Conservation (phyloP, 2,329 filamentous ascomycete species). For the Neobulgaria alba region DNA sequence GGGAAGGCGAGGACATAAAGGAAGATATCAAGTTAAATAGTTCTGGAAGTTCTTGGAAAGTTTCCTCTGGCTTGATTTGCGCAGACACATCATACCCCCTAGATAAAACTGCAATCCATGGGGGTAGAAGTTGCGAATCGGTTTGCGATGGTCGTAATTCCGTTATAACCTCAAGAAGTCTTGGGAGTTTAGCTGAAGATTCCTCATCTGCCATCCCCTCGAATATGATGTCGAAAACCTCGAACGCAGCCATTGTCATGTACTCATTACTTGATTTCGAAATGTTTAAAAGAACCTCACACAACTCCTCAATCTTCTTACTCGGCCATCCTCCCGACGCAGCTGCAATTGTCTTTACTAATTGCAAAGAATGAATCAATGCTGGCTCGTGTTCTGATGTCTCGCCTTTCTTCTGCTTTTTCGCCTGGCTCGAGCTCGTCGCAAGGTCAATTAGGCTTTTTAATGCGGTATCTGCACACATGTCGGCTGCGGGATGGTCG, state of each 20-base stretch:
- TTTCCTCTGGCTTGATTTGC: conserved; percentile 81
- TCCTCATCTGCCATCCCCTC: conserved; percentile 83
- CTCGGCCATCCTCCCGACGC: conserved; percentile 93
- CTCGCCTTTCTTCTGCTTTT: conserved; percentile 58
- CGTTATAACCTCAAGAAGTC: conserved; percentile 82
- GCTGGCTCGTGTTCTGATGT: conserved; percentile 64
- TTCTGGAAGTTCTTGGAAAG: conserved; percentile 80
- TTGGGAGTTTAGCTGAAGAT: conserved; percentile 80
- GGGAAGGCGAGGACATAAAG: conserved; percentile 78
- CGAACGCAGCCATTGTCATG: conserved; percentile 91
- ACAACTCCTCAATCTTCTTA: conserved; percentile 87
- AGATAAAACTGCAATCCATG: conserved; percentile 94
- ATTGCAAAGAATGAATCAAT: conserved; percentile 83
- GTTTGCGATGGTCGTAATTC: conserved; percentile 87
- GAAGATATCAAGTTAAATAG: conserved; percentile 71
- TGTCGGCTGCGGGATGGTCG: conserved; percentile 90
- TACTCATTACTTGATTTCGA: conserved; percentile 89
- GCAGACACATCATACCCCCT: conserved; percentile 90
- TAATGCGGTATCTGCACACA: conserved; percentile 89
- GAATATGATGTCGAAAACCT: conserved; percentile 97
- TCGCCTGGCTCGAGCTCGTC: conserved; percentile 49
- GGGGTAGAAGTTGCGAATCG: conserved; percentile 87
- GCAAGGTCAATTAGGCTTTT: conserved; percentile 70
- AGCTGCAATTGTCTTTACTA: conserved; percentile 81
- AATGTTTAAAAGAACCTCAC: conserved; percentile 80